phyloP scores from a whole-genome alignment of 164 flowering plant genomes.

The Aristolochia contorta region DNA sequence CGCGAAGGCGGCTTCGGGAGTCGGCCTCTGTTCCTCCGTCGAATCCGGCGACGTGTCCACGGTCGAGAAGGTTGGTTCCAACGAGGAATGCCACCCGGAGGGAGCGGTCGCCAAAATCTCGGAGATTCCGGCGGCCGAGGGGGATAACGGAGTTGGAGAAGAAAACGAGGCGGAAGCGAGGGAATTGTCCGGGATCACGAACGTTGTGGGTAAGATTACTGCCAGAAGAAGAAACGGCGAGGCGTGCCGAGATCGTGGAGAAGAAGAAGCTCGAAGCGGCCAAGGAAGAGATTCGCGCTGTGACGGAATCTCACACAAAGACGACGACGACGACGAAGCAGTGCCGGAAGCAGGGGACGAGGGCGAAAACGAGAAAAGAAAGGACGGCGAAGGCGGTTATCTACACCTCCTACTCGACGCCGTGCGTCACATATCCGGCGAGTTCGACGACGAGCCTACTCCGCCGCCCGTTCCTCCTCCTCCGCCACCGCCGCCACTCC shows the following conservation, averaged over 20 bases:
- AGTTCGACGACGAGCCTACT: slow-evolving; percentile 10
- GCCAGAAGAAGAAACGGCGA: neutral
- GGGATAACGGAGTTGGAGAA: neutral
- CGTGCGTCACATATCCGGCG: slow-evolving; percentile 28
- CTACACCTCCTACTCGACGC: slow-evolving; percentile 36
- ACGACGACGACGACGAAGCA: slow-evolving; percentile 1
- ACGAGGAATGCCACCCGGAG: slow-evolving; percentile 20
- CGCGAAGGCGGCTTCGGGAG: neutral
- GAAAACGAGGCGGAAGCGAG: neutral
- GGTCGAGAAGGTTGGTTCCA: slow-evolving; percentile 14
- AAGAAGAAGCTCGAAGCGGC: neutral
- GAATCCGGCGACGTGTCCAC: slow-evolving; percentile 7
- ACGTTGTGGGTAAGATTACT: slow-evolving; percentile 7
- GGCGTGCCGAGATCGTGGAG: neutral
- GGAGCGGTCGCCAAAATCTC: neutral
- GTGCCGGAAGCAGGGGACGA: neutral
- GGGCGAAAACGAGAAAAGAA: slow-evolving; percentile 1
- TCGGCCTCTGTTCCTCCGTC: slow-evolving; percentile 5
- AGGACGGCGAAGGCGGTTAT: slow-evolving; percentile 12
- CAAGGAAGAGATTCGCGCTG: slow-evolving; percentile 4
- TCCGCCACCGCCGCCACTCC: neutral
- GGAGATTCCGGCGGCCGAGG: neutral
- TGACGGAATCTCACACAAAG: slow-evolving; percentile 4
- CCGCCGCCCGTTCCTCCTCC: neutral
- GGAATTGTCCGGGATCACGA: slow-evolving; percentile 21